phyloP scores from a whole-genome alignment of 495 filamentous ascomycete species.

The Lasiosphaeriaceae sp. region DNA sequence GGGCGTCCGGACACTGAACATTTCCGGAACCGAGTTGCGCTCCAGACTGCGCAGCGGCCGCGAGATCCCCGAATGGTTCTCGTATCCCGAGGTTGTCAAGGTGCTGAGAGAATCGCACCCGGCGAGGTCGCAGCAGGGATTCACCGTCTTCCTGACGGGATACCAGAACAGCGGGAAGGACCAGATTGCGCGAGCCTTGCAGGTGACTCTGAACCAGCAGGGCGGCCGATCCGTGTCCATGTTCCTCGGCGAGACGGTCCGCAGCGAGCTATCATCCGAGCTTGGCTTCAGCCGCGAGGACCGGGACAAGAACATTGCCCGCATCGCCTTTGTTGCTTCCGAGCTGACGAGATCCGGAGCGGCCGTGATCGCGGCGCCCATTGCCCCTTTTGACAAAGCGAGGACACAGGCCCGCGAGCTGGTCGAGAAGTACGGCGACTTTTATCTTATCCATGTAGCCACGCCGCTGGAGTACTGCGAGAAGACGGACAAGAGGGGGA shows the following conservation, averaged over 20 bases:
- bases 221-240: slow-evolving; percentile 91
- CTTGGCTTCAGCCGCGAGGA: slow-evolving; percentile 93
- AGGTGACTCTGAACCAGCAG: slow-evolving; percentile 98
- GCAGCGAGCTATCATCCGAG: slow-evolving; percentile 87
- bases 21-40: slow-evolving; percentile 93
- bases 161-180: slow-evolving; percentile 97
- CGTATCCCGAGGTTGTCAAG: slow-evolving; percentile 96
- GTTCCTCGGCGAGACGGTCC: slow-evolving; percentile 91
- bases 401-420: slow-evolving; percentile 73
- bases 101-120: slow-evolving; percentile 95
- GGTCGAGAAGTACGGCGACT: slow-evolving; percentile 80
- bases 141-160: slow-evolving; percentile 96
- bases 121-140: slow-evolving; percentile 81
- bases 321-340: slow-evolving; percentile 92
- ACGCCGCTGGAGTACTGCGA: slow-evolving; percentile 90
- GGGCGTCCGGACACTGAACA: slow-evolving; percentile 88
- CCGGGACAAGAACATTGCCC: slow-evolving; percentile 90
- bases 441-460: slow-evolving; percentile 93
- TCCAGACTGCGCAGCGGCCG: slow-evolving; percentile 80
- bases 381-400: slow-evolving; percentile 83
- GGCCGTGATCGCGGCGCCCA: slow-evolving; percentile 95
- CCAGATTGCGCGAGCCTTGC: slow-evolving; percentile 87
- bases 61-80: slow-evolving; percentile 99
- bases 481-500: slow-evolving; percentile 89
- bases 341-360: slow-evolving; percentile 91